These are phyloP conservation scores for Nakaseomyces kungkrabaensis DNA, from an alignment of 1,139 yeast species.

Conservation along the genomic window DNA sequence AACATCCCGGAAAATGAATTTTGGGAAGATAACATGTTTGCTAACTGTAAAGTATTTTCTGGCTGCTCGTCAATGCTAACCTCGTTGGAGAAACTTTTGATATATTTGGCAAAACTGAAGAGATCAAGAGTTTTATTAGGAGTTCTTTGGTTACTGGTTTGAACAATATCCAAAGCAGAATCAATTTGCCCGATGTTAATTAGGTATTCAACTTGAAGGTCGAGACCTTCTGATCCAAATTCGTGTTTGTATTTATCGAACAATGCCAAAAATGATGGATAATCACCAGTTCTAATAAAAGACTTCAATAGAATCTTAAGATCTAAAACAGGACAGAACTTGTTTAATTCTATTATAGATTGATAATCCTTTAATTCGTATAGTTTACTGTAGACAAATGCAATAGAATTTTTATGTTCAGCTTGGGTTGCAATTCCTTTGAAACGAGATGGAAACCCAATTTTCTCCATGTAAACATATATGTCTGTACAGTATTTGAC, in stretches of 20 bases:
- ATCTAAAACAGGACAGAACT: constrained; percentile 20
- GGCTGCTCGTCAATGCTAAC: constrained; percentile 10
- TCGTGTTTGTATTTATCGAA: constrained; percentile 14
- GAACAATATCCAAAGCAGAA: constrained; percentile 13
- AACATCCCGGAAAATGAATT: constrained; percentile 16
- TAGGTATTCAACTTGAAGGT: constrained; percentile 20
- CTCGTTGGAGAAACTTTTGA: constrained; percentile 17
- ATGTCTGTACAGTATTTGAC: constrained; percentile 10
- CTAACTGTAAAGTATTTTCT: constrained; percentile 24
- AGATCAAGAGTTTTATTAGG: constrained; percentile 17
- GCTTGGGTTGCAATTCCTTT: constrained; percentile 23
- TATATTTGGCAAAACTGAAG: constrained; percentile 20
- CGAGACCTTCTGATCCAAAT: constrained; percentile 8
- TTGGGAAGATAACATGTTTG: constrained; percentile 22
- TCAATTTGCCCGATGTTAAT: constrained; percentile 16
- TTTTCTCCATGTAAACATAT: constrained; percentile 11
- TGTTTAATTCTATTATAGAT: constrained; percentile 17
- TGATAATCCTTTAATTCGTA: constrained; percentile 14
- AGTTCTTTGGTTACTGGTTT: constrained; percentile 10
- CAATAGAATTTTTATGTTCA: constrained; percentile 20
- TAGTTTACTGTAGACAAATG: constrained; percentile 16
- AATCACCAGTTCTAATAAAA: constrained; percentile 20
- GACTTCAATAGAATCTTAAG: constrained; percentile 20
- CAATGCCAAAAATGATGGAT: constrained; percentile 11
- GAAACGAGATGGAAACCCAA: constrained; percentile 24